These are phyloP conservation scores for Claviceps citrina DNA, from an alignment of 2,329 filamentous ascomycete species.

Conservation along the genomic window DNA sequence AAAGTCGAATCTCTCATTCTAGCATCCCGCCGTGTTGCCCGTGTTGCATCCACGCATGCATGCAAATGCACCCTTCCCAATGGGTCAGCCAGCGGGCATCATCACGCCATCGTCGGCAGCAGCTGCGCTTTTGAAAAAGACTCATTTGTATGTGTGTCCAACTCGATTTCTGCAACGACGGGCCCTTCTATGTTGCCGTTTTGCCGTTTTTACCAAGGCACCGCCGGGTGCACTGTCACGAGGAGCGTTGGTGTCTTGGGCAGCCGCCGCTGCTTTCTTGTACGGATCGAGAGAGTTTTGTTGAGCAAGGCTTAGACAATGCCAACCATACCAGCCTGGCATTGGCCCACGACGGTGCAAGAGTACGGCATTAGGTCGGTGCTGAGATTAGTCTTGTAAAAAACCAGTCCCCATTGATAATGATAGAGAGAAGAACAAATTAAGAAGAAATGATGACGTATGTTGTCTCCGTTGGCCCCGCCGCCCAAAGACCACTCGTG, in stretches of 20 bases:
- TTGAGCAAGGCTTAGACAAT: conserved; percentile 15
- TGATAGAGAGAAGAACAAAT: too few relatives aligned
- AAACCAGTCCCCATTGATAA: too few relatives aligned
- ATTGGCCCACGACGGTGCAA: conserved; percentile 15
- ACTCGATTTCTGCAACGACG: too few relatives aligned
- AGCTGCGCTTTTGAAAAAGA: too few relatives aligned
- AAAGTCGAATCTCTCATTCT: too few relatives aligned
- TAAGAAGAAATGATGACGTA: conserved; percentile 1
- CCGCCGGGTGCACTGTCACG: conserved; percentile 7
- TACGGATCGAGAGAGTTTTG: conserved; percentile 10
- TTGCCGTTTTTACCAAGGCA: background rate
- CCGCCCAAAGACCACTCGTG: conserved; percentile 1
- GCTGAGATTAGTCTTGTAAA: conserved; percentile 6
- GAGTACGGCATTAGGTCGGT: conserved; percentile 18
- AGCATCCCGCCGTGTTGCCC: too few relatives aligned
- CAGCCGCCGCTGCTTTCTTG: conserved; percentile 6
- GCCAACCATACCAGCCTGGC: conserved; percentile 18
- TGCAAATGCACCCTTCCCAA: too few relatives aligned
- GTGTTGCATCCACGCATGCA: conserved; percentile 2
- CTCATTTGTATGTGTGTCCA: too few relatives aligned
- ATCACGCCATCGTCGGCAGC: too few relatives aligned
- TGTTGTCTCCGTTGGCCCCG: background rate
- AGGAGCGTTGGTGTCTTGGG: conserved; percentile 7
- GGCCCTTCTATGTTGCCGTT: too few relatives aligned
- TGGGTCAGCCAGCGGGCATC: too few relatives aligned